A percentile compares a stretch with the other conserved stretches of the same genome.
Evolutionary conservation across 371 early-diverging fungal species (phyloP).

Genomic region (Syncephalastrum contaminatum): DNA sequence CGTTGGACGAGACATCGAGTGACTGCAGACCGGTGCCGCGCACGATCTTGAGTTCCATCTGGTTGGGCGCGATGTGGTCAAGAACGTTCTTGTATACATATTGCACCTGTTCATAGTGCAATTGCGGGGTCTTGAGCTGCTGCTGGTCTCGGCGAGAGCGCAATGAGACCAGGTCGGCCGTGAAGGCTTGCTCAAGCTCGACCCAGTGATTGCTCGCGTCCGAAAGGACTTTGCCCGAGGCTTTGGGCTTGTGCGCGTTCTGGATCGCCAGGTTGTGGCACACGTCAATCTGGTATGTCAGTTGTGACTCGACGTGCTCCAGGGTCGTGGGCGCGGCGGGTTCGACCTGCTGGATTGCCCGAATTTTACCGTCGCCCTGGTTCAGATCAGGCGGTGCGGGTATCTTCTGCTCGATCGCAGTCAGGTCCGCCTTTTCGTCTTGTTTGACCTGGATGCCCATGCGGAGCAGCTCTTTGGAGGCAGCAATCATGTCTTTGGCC

Average conservation of each 20-base stretch:
- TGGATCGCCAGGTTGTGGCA: slow-evolving; percentile 62
- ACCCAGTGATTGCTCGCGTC: slow-evolving; percentile 35
- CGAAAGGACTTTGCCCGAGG: slow-evolving; percentile 10
- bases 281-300: slow-evolving; percentile 61
- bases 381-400: slow-evolving; percentile 42
- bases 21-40: slow-evolving; percentile 56
- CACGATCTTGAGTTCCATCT: slow-evolving; percentile 63
- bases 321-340: slow-evolving; percentile 18
- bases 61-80: slow-evolving; percentile 62
- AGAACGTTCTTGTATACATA: slow-evolving; percentile 58
- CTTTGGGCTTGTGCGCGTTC: slow-evolving; percentile 21
- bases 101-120: slow-evolving; percentile 62
- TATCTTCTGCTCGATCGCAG: slow-evolving; percentile 22
- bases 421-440: slow-evolving; percentile 25
- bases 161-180: slow-evolving; percentile 61
- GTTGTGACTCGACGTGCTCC: slow-evolving; percentile 50
- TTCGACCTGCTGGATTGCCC: slow-evolving; percentile 19
- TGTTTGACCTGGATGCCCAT: slow-evolving; percentile 37
- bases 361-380: slow-evolving; percentile 36
- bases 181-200: slow-evolving; percentile 56
- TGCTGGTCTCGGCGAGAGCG: slow-evolving; percentile 37
- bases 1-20: slow-evolving; percentile 50
- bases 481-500: slow-evolving; percentile 59
- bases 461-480: slow-evolving; percentile 43
- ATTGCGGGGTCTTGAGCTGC: slow-evolving; percentile 37